A percentile compares a stretch with the other conserved stretches of the same genome.
These are phyloP conservation scores for Nemania abortiva DNA, from an alignment of 2,329 filamentous ascomycete genomes.

Conservation along the genomic window DNA sequence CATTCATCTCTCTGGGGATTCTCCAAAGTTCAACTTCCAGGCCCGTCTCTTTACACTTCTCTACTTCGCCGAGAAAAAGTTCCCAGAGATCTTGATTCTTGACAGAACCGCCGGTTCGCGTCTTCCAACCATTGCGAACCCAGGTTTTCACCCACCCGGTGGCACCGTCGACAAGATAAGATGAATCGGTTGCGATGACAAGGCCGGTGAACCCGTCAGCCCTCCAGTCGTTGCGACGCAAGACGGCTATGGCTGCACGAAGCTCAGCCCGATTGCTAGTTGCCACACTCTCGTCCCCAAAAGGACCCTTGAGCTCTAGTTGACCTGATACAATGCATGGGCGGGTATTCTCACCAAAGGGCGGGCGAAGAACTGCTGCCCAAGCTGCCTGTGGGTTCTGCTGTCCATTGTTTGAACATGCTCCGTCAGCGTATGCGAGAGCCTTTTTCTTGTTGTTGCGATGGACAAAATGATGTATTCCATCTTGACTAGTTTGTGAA, in stretches of 20 bases:
- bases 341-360: constrained; percentile 21
- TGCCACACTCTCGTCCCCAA: constrained; percentile 35
- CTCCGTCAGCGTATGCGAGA: constrained; percentile 36
- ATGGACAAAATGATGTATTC: constrained; percentile 30
- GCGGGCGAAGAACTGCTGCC: constrained; percentile 30
- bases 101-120: constrained; percentile 50
- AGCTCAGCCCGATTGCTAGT: constrained; percentile 63
- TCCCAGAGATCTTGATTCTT: constrained; percentile 66
- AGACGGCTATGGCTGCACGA: constrained; percentile 62
- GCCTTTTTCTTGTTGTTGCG: constrained; percentile 27
- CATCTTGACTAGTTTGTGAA: constrained; percentile 22
- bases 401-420: constrained; percentile 35
- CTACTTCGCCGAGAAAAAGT: constrained; percentile 56
- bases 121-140: constrained; percentile 60
- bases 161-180: constrained; percentile 61
- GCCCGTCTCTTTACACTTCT: constrained; percentile 48
- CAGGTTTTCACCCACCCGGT: constrained; percentile 58
- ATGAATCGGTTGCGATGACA: constrained; percentile 66
- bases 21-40: constrained; percentile 59
- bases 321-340: constrained; percentile 31
- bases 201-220: constrained; percentile 56
- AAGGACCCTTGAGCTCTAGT: constrained; percentile 36
- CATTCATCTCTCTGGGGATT: constrained; percentile 58
- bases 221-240: constrained; percentile 58
- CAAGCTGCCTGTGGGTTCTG: constrained; percentile 35